A percentile compares a stretch with the other conserved stretches of the same genome.
These are phyloP conservation scores for Tetracladium setigerum DNA, from an alignment of 495 filamentous ascomycete genomes.

Conservation along the genomic window DNA sequence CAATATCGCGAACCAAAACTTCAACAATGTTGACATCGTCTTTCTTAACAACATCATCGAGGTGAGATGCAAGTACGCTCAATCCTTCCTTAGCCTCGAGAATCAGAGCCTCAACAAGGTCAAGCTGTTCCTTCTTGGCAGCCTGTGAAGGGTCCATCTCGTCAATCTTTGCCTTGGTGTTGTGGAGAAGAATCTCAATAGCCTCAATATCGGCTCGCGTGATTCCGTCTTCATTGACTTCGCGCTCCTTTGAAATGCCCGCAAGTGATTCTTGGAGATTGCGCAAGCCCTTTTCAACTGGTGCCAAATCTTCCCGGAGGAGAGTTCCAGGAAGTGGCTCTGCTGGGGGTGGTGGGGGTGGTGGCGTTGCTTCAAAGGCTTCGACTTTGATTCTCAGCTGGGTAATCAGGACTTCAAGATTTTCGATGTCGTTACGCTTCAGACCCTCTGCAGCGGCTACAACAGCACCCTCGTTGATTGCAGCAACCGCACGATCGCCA, in stretches of 20 bases:
- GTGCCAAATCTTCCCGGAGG: constrained; percentile 19
- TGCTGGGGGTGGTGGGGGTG: constrained; percentile 27
- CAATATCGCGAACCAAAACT: constrained; percentile 66
- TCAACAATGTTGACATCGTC: constrained; percentile 72
- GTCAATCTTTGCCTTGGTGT: constrained; percentile 76
- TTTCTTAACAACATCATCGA: constrained; percentile 62
- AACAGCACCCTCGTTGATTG: constrained; percentile 33
- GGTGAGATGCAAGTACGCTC: constrained; percentile 43
- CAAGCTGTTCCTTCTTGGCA: constrained; percentile 69
- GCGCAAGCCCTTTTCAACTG: constrained; percentile 20
- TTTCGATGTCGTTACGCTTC: constrained; percentile 67
- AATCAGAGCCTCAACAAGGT: constrained; percentile 61
- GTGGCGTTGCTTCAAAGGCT: constrained; percentile 56
- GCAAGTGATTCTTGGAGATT: constrained; percentile 50
- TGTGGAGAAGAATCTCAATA: constrained; percentile 81
- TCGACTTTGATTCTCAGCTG: constrained; percentile 80
- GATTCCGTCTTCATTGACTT: constrained; percentile 34
- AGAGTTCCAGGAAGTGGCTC: constrained; percentile 26
- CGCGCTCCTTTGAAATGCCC: constrained; percentile 34
- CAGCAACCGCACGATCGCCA: constrained; percentile 51
- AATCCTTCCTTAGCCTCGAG: constrained; percentile 65
- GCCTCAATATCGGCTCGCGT: constrained; percentile 72
- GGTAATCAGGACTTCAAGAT: constrained; percentile 72
- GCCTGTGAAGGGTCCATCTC: constrained; percentile 57
- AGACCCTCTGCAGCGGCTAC: constrained; percentile 34